These are phyloP conservation scores for Megacollybia marginata DNA, from an alignment of 768 basidiomycete genomes.

Conservation along the genomic window DNA sequence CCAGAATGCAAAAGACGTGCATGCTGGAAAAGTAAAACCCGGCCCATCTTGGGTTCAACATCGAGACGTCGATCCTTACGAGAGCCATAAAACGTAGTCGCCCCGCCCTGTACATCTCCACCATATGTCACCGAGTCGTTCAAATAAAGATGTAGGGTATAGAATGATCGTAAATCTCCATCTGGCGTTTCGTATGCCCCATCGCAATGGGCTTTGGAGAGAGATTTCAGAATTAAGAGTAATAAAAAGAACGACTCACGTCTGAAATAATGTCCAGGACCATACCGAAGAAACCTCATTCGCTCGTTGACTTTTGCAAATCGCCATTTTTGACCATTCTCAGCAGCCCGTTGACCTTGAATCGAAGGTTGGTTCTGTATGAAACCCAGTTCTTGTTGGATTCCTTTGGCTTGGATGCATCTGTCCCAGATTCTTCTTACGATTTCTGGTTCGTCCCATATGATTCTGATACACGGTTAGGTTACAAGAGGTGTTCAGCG, in stretches of 20 bases:
- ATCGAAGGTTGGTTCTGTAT: neutral
- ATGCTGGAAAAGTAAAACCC: slow-evolving; percentile 36
- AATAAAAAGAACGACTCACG: neutral
- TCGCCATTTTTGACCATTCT: neutral
- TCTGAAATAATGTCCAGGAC: slow-evolving; percentile 33
- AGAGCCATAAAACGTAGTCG: slow-evolving; percentile 32
- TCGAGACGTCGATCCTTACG: slow-evolving; percentile 26
- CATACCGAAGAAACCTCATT: slow-evolving; percentile 36
- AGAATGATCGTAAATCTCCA: slow-evolving; percentile 28
- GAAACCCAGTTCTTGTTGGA: no score
- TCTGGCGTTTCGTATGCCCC: slow-evolving; percentile 28
- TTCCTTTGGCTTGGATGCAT: no score
- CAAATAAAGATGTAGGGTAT: slow-evolving; percentile 37
- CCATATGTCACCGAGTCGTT: slow-evolving; percentile 17
- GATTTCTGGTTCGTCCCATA: slow-evolving; percentile 15
- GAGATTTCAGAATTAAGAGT: no score
- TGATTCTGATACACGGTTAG: slow-evolving; percentile 31
- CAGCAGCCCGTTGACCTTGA: neutral
- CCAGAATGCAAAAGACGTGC: slow-evolving; percentile 17
- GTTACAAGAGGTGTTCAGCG: slow-evolving; percentile 20
- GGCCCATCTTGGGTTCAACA: slow-evolving; percentile 33
- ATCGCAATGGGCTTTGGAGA: slow-evolving; percentile 26
- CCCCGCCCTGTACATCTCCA: slow-evolving; percentile 24
- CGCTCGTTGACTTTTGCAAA: slow-evolving; percentile 30
- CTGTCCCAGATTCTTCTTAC: slow-evolving; percentile 1